These are phyloP conservation scores for Mycena olivaceomarginata DNA, from an alignment of 768 basidiomycete species.

Conservation along the genomic window DNA sequence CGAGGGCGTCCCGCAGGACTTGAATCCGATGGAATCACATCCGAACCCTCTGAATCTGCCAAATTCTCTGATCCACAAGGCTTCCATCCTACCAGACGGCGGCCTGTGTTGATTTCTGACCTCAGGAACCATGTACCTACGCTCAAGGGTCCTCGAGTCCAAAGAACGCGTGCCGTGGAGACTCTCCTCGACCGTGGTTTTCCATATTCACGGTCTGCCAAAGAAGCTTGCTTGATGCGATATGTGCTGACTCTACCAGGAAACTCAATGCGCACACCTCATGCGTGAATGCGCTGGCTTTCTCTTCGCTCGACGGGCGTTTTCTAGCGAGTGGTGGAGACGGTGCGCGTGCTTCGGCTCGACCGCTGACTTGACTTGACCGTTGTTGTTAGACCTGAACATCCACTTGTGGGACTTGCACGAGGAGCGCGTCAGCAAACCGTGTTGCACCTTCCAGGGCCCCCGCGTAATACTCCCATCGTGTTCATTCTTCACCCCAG, in stretches of 20 bases:
- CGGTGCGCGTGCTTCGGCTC: slow-evolving; percentile 62
- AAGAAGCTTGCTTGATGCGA: background rate
- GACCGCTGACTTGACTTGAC: slow-evolving; percentile 29
- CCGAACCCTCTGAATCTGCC: background rate
- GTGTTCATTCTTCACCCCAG: background rate
- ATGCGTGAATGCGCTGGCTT: slow-evolving; percentile 79
- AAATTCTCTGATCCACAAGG: background rate
- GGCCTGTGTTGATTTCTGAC: slow-evolving; percentile 14
- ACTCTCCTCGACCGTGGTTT: slow-evolving; percentile 46
- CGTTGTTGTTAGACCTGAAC: slow-evolving; percentile 65
- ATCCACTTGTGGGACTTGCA: slow-evolving; percentile 82
- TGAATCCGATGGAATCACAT: background rate
- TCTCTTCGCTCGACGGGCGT: slow-evolving; percentile 76
- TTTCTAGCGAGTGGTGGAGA: slow-evolving; percentile 84
- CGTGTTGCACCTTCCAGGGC: slow-evolving; percentile 66
- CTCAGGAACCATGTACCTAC: slow-evolving; percentile 3
- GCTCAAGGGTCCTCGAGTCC: background rate
- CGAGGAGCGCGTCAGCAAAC: slow-evolving; percentile 69
- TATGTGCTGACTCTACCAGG: slow-evolving; percentile 46
- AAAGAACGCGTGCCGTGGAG: slow-evolving; percentile 32
- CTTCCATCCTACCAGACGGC: slow-evolving; percentile 2
- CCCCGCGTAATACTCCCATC: slow-evolving; percentile 60
- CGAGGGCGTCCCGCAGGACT: background rate
- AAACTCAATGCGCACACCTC: slow-evolving; percentile 70
- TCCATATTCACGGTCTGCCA: slow-evolving; percentile 48